Evolutionary conservation across 345 rosid species (phyloP), one percentile per base, ranked within the genome.

Genomic region (Adansonia digitata): DNA sequence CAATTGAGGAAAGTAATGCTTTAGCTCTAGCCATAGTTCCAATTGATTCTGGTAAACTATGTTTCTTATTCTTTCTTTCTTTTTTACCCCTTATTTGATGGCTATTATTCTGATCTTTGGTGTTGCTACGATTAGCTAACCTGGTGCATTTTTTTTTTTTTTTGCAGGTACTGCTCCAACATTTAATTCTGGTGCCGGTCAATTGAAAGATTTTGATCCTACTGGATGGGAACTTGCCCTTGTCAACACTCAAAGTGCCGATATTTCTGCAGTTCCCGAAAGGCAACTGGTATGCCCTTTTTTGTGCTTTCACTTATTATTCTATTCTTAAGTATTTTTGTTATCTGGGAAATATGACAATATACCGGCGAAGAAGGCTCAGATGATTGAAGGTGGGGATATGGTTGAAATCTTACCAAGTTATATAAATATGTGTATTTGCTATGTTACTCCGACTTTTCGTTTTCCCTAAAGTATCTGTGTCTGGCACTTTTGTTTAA

Each of bases 211-310:
- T 78, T 92, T 89, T 66, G 97, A 90, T 83, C 95, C 98, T 59
- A 73, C 89, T 49, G 98, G 99, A 73, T 93, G 97, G 99, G 97
- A 93, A 77, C 92, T 96, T 72, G 94, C 97, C 37, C 85, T 93
- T 69, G 94, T 96, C 70, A 79, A 88, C n/a, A 84, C 97, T 48
- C 93, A 95, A 17, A 87, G 97, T 78, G 78, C 76, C 27, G 75
- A 90, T 77, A 87, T 93, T 66, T 93, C 98, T 81, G 74, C 97
- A n/a, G 82, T 77, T 77, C 92, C 78, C n/a, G 98, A 93, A 59
- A 86, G 97, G 81, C 91, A 93, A 83, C 74, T 96, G 94, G 99
- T 96, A 91, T 59, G 87, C 72, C 17, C 8, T 70, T 55, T 61
- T 63, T 26, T 49, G 40, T 57, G 27, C 40, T 46, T 51, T 34